phyloP scores from a whole-genome alignment of 345 rosid species.

The Heritiera fomes region DNA sequence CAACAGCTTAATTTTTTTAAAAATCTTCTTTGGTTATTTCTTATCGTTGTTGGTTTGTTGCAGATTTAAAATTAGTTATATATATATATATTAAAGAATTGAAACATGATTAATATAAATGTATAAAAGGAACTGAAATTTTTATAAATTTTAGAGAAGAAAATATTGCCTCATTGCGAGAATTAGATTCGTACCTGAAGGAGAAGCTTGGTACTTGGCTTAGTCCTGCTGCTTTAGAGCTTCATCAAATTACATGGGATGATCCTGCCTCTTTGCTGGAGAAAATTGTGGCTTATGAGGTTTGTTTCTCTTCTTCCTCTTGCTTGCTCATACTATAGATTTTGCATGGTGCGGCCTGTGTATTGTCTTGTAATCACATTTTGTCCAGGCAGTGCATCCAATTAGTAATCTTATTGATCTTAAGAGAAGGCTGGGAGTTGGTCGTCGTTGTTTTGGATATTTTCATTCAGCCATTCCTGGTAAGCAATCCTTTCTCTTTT shows the following conservation, averaged over 20 bases:
- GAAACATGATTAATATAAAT: background rate
- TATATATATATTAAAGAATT: background rate
- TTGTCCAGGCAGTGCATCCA: constrained; percentile 87
- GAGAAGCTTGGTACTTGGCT: constrained; percentile 93
- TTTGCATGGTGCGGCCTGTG: constrained; percentile 5
- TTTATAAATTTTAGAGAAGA: constrained; percentile 59
- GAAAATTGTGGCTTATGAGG: constrained; percentile 94
- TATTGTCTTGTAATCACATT: constrained; percentile 10
- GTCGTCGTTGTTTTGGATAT: constrained; percentile 90
- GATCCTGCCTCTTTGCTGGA: constrained; percentile 94
- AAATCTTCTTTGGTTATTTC: background rate
- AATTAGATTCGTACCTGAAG: constrained; percentile 73
- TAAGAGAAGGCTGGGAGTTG: constrained; percentile 83
- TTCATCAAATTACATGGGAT: constrained; percentile 90
- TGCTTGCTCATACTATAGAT: background rate
- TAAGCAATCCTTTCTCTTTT: constrained; percentile 34
- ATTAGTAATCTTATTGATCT: constrained; percentile 90
- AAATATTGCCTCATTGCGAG: constrained; percentile 62
- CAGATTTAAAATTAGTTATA: background rate
- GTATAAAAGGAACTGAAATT: background rate
- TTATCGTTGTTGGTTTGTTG: background rate
- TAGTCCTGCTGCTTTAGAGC: constrained; percentile 87
- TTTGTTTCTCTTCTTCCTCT: constrained; percentile 29
- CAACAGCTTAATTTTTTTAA: background rate
- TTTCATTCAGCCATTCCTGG: constrained; percentile 91